Evolutionary conservation across 768 basidiomycete species (phyloP), one percentile per base, ranked within the genome.

Genomic region (Lentinula lateritia): DNA sequence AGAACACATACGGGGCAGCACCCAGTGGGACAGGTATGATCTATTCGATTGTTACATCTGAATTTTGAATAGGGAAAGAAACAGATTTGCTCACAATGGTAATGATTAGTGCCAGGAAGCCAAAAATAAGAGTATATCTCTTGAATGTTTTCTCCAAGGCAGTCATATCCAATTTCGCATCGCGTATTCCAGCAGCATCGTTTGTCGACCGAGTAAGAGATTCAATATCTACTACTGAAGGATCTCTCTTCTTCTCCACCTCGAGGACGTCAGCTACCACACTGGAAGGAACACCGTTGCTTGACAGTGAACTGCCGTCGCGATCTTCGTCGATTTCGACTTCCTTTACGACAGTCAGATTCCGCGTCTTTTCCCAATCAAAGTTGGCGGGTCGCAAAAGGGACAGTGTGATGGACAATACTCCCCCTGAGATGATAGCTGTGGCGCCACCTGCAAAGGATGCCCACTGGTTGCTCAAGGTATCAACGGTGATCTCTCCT

Each of bases 401-500:
- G 16, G 69, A 68, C 6, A 70, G 56, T 2, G 64, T 66, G 18
- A 67, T 61, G 0, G 70, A 67, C 10, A 71, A 50, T 10, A 70
- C 52, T 18, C 67, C 70, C 4, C 71, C 69, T 10, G 67, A 67
- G 5, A 67, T 57, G 41, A 70, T 67, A 12, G 68, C 67, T 10
- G 67, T 66, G n/a, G 66, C 60, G 52, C 70, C 70, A 9, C 70
- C 70, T 5, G 71, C 71, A 41, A 70, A 68, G 15, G 66, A 68
- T 15, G 66, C 67, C 65, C 66, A 68, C 52, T 67, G 65, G 56
- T 67, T 55, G 39, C 66, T 62, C 3, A 70, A 62, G n/a, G 68
- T 69, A 10, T 61, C 64, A 20, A 72, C 64, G n/a, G 66, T 67
- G 23, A 71, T 66, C 2, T 60, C 55, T 3, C 70, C 70, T 42